Conservation (phyloP, 1,284 basidiomycete species). For the Flammula alnicola region DNA sequence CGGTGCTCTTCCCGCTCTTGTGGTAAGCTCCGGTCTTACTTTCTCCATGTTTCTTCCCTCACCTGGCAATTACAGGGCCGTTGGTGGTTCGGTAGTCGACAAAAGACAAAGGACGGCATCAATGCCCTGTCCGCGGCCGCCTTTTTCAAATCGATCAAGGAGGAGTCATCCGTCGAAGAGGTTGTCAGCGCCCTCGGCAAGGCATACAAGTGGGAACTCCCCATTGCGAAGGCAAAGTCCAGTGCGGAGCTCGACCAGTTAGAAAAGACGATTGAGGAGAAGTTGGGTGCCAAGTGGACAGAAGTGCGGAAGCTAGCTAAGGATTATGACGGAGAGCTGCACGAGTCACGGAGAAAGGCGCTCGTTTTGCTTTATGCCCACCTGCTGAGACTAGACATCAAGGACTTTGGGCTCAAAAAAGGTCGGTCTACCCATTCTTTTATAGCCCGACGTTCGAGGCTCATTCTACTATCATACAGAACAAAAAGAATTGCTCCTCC, state of each 20-base stretch:
- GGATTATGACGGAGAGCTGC: slow-evolving; percentile 36
- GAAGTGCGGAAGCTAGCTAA: slow-evolving; percentile 45
- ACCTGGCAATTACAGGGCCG: slow-evolving; percentile 57
- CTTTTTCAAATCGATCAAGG: slow-evolving; percentile 89
- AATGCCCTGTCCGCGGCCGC: slow-evolving; percentile 83
- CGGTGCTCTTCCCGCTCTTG: slow-evolving; percentile 84
- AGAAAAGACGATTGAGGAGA: slow-evolving; percentile 58
- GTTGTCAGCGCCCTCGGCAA: slow-evolving; percentile 78
- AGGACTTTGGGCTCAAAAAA: slow-evolving; percentile 58
- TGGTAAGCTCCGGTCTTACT: slow-evolving; percentile 53
- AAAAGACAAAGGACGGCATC: slow-evolving; percentile 93
- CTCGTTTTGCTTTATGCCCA: slow-evolving; percentile 87
- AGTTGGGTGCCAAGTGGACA: slow-evolving; percentile 58
- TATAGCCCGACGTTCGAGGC: slow-evolving; percentile 1
- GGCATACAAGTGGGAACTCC: slow-evolving; percentile 70
- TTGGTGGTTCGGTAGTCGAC: slow-evolving; percentile 97
- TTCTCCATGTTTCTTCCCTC: slow-evolving; percentile 15
- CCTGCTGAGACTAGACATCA: slow-evolving; percentile 75
- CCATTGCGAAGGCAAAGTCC: slow-evolving; percentile 30
- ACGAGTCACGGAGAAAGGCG: slow-evolving; percentile 51
- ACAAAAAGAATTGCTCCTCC: slow-evolving; percentile 70
- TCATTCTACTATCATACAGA: slow-evolving; percentile 47
- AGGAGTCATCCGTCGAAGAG: slow-evolving; percentile 79
- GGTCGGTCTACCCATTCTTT: slow-evolving; percentile 47
- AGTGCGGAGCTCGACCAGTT: slow-evolving; percentile 58